Percentiles rank a stretch among this genome's conserved stretches.
Evolutionary conservation across 768 basidiomycete genomes (phyloP).

Genomic region (Lactarius evosmus): DNA sequence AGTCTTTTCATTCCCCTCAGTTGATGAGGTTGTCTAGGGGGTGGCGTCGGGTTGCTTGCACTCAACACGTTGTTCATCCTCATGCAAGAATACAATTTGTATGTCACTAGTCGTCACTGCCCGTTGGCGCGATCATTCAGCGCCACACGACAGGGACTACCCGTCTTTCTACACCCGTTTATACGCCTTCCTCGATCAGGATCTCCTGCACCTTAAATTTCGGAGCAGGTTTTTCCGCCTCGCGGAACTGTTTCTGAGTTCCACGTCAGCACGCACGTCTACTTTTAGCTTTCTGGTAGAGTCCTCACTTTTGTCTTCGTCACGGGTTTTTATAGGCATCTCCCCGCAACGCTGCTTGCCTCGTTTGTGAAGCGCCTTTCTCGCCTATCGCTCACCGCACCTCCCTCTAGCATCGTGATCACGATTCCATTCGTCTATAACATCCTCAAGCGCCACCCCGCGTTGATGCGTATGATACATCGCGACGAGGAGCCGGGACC

Average conservation of each 20-base stretch:
- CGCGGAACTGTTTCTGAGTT: constrained; percentile 85
- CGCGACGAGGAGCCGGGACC: constrained; percentile 41
- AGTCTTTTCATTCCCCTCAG: not conserved
- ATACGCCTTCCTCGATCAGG: constrained; percentile 83
- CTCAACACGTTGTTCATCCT: constrained; percentile 88
- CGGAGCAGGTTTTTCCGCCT: constrained; percentile 94
- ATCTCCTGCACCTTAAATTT: constrained; percentile 88
- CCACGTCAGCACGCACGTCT: constrained; percentile 53
- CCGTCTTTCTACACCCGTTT: constrained; percentile 92
- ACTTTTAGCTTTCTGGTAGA: constrained; percentile 32
- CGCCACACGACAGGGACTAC: constrained; percentile 65
- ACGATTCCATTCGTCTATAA: constrained; percentile 94
- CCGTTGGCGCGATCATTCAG: not conserved
- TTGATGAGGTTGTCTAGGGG: constrained; percentile 47
- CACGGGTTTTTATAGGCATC: constrained; percentile 58
- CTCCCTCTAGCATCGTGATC: constrained; percentile 88
- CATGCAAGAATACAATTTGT: constrained; percentile 94
- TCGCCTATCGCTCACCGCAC: constrained; percentile 76
- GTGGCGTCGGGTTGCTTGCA: constrained; percentile 79
- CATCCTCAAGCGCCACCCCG: constrained; percentile 85
- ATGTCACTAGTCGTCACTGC: constrained; percentile 34
- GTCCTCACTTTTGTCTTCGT: not conserved
- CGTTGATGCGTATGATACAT: constrained; percentile 92
- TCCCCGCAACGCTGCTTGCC: constrained; percentile 88
- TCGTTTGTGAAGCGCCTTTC: constrained; percentile 93